A percentile compares a stretch with the other conserved stretches of the same genome.
Evolutionary conservation across 2,329 filamentous ascomycete species (phyloP).

Genomic region (Alternaria tenuissima): DNA sequence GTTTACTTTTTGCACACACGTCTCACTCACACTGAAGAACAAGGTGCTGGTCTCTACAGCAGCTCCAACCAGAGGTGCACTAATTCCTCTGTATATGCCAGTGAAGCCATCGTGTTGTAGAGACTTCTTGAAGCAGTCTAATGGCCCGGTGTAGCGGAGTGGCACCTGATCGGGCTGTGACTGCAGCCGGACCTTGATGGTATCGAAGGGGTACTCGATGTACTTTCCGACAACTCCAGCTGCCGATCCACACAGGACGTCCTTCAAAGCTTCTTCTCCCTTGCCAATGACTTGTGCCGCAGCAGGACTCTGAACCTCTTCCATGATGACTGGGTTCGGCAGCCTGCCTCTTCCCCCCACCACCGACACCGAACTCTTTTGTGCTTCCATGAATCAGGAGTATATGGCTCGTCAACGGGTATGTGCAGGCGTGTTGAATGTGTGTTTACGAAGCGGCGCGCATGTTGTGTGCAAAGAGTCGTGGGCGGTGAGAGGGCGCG

Average conservation of each 20-base stretch:
- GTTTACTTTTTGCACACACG: not conserved
- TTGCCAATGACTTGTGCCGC: constrained; percentile 47
- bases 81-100: constrained; percentile 91
- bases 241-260: constrained; percentile 88
- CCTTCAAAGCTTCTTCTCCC: constrained; percentile 77
- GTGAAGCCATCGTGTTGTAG: constrained; percentile 79
- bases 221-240: constrained; percentile 93
- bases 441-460: constrained; percentile 26
- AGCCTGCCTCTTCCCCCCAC: constrained; percentile 42
- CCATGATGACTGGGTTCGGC: constrained; percentile 26
- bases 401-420: constrained; percentile 10
- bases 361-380: constrained; percentile 41
- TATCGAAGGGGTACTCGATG: constrained; percentile 98
- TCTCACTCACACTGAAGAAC: constrained; percentile 75
- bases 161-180: constrained; percentile 89
- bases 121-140: constrained; percentile 94
- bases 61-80: constrained; percentile 86
- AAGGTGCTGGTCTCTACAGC: constrained; percentile 91
- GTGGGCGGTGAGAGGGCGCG: constrained; percentile 42
- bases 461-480: constrained; percentile 37
- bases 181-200: constrained; percentile 95
- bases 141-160: constrained; percentile 80
- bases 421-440: constrained; percentile 14
- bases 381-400: constrained; percentile 39
- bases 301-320: constrained; percentile 25